A percentile compares a stretch with the other conserved stretches of the same genome.
Evolutionary conservation across 1,284 basidiomycete species (phyloP).

Genomic region (Leccinum cinnamomeum): DNA sequence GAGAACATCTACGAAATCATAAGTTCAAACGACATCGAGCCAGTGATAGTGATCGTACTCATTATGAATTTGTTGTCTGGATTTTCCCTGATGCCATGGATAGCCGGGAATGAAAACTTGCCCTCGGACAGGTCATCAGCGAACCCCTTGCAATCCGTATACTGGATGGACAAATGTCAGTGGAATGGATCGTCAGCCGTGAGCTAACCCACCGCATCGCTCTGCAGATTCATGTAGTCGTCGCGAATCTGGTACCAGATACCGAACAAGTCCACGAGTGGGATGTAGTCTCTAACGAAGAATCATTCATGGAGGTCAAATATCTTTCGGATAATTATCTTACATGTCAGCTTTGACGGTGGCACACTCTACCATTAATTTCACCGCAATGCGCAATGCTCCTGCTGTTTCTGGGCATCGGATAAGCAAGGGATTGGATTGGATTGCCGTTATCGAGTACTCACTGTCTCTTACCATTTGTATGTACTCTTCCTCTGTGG

Average conservation of each 20-base stretch:
- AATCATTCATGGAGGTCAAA: background rate
- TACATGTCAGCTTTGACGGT: conserved; percentile 63
- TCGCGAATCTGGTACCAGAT: conserved; percentile 96
- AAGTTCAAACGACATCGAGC: conserved; percentile 2
- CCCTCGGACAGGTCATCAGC: conserved; percentile 95
- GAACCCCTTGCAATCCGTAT: conserved; percentile 89
- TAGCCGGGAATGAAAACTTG: conserved; percentile 94
- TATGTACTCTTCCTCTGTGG: conserved; percentile 81
- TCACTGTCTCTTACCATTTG: conserved; percentile 82
- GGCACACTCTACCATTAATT: conserved; percentile 91
- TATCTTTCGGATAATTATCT: background rate
- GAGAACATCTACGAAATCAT: conserved; percentile 63
- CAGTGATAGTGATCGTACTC: conserved; percentile 51
- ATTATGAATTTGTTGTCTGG: conserved; percentile 73
- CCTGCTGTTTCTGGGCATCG: conserved; percentile 84
- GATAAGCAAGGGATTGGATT: background rate
- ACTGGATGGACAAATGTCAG: conserved; percentile 45
- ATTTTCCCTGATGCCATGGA: conserved; percentile 82
- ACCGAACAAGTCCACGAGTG: conserved; percentile 90
- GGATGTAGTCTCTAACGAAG: conserved; percentile 74
- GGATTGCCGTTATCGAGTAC: conserved; percentile 25
- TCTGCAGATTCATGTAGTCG: conserved; percentile 95
- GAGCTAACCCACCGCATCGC: conserved; percentile 56
- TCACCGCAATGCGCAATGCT: conserved; percentile 87
- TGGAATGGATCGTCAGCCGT: background rate